Conservation (phyloP, 768 basidiomycete genomes). For the Boletus rubropictus region DNA sequence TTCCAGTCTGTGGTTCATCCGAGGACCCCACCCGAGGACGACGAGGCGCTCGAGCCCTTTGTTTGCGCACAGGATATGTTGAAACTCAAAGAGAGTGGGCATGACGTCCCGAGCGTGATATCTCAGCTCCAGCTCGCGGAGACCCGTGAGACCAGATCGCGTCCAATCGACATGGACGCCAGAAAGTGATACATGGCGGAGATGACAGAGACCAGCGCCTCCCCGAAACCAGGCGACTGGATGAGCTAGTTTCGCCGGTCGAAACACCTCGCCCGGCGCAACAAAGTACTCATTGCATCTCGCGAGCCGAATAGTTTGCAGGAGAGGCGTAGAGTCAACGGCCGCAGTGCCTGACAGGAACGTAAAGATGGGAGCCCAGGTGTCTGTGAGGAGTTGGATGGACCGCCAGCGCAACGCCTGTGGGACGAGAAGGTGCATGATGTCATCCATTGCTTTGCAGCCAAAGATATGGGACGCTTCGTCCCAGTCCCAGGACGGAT, state of each 20-base stretch:
- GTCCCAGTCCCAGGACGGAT: conserved; percentile 52
- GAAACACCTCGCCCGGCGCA: conserved; percentile 38
- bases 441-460: conserved; percentile 39
- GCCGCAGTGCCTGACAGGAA: conserved; percentile 41
- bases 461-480: conserved; percentile 39
- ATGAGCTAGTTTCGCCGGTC: conserved; percentile 34
- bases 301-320: conserved; percentile 41
- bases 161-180: conserved; percentile 59
- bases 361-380: conserved; percentile 52
- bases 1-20: conserved; percentile 14
- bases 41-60: conserved; percentile 36
- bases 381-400: conserved; percentile 51
- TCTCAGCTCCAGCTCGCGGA: conserved; percentile 46
- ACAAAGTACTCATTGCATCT: conserved; percentile 59
- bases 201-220: conserved; percentile 27
- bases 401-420: conserved; percentile 43
- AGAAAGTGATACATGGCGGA: conserved; percentile 42
- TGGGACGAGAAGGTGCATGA: conserved; percentile 42
- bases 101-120: conserved; percentile 55
- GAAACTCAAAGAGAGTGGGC: conserved; percentile 46
- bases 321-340: conserved; percentile 31
- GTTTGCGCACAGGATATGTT: conserved; percentile 37
- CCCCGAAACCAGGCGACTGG: conserved; percentile 41
- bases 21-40: conserved; percentile 52
- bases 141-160: conserved; percentile 34